Base-by-base conservation (phyloP, 352 stramenopile species). In the Phytophthora gonapodyides region DNA sequence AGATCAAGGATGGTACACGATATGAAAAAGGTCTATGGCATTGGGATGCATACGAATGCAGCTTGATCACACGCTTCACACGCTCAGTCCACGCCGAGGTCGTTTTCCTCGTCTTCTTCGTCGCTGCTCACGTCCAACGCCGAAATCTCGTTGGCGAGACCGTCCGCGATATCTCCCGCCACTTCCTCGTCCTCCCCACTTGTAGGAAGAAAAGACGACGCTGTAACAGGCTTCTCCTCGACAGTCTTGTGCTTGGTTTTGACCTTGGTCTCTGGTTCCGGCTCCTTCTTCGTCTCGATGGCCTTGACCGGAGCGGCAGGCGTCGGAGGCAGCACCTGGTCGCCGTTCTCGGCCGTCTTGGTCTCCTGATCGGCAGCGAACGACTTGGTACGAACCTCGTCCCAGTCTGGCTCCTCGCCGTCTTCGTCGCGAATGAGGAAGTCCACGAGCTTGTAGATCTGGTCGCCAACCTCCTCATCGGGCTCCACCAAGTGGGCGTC, bases 371-470 rank as follows among this genome's bases (percentile, higher is more conserved):
- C 80, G 48, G 71, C 64, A 27, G 76, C 74, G 37, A 91, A 84
- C 7, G 82, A 81, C 60, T 93, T 81, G 12, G 82, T 21, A 50
- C 84, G 82, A 7, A 95, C 68, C 10, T 86, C 80, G 49, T 93
- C 69, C 86, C 84, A 95, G 56, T 95, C 86, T 17, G 86, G 86
- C 48, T 93, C 86, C 36, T 93, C 86, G 7, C 86, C 86, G 38
- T 93, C 86, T 79, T 95, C 86, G 31, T 95, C 86, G 44, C 86
- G 86, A 53, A 95, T 95, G 31, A 95, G 50, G 41, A 95, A 93
- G 53, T 93, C 86, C 10, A 95, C 86, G 33, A 95, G 81, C 61
- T 95, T 95, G 77, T 95, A 95, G 46, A 95, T 93, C 53, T 93
- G 82, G 48, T 95, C 86, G 12, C 86, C 80, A 50, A 95, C 79